Evolutionary conservation across 257 asterid species (phyloP).

Genomic region (Rauvolfia tetraphylla): DNA sequence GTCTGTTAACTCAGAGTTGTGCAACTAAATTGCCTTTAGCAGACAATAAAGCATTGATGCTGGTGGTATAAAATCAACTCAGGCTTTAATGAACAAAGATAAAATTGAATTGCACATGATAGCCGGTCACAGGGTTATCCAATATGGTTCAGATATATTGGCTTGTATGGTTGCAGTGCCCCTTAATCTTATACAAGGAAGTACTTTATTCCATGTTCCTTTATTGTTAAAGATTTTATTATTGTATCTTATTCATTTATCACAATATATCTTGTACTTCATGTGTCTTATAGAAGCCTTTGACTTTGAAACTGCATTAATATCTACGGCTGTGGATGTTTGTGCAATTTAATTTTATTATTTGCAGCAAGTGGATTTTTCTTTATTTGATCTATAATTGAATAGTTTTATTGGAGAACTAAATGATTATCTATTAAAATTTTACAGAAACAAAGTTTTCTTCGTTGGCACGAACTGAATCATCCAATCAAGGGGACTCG

Average conservation of each 20-base stretch:
- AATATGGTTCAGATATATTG: neutral
- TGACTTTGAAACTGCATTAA: neutral
- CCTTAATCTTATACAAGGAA: neutral
- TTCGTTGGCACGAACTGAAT: conserved; percentile 50
- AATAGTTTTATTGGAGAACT: neutral
- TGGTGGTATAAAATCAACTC: neutral
- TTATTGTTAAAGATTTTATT: neutral
- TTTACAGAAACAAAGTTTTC: conserved; percentile 62
- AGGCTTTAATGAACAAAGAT: neutral
- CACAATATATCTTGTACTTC: neutral
- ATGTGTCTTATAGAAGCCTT: neutral
- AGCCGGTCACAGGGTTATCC: neutral
- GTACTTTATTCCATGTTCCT: neutral
- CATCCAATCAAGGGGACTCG: conserved; percentile 33
- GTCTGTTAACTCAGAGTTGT: neutral
- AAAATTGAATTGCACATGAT: neutral
- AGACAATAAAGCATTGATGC: neutral
- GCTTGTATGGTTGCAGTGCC: neutral
- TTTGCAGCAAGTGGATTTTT: neutral
- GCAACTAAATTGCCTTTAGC: neutral
- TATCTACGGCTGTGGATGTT: neutral
- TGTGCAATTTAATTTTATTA: neutral
- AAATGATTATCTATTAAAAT: conserved; percentile 24
- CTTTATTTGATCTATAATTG: neutral
- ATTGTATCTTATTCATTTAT: neutral